Conservation (phyloP, 257 asterid genomes). For the Petunia axillaris region DNA sequence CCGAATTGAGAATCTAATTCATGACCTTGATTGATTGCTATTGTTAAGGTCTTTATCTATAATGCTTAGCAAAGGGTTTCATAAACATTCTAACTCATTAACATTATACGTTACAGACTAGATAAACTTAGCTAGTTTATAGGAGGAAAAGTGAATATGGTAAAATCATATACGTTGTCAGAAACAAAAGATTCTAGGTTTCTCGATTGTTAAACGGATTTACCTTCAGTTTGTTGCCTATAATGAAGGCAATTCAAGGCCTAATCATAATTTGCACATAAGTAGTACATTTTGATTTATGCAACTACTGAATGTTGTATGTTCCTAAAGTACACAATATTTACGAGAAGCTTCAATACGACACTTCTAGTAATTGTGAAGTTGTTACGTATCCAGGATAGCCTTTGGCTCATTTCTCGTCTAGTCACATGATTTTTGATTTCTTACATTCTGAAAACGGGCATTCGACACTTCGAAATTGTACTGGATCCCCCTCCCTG, state of each 20-base stretch:
- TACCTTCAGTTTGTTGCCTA: background rate
- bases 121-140: background rate
- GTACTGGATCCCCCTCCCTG: background rate
- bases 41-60: background rate
- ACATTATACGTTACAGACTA: background rate
- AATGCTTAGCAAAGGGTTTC: background rate
- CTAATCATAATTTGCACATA: background rate
- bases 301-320: background rate
- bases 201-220: background rate
- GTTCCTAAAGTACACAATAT: constrained; percentile 56
- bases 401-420: constrained; percentile 33
- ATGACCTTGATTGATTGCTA: background rate
- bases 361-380: constrained; percentile 77
- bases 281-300: background rate
- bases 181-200: background rate
- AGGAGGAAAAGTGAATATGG: background rate
- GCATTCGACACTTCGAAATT: background rate
- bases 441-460: background rate
- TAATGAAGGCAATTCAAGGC: background rate
- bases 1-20: background rate
- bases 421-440: background rate
- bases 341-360: constrained; percentile 76
- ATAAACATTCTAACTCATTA: background rate
- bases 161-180: background rate
- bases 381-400: constrained; percentile 75